phyloP scores from a whole-genome alignment of 768 basidiomycete species.

The Kwoniella newhampshirensis region DNA sequence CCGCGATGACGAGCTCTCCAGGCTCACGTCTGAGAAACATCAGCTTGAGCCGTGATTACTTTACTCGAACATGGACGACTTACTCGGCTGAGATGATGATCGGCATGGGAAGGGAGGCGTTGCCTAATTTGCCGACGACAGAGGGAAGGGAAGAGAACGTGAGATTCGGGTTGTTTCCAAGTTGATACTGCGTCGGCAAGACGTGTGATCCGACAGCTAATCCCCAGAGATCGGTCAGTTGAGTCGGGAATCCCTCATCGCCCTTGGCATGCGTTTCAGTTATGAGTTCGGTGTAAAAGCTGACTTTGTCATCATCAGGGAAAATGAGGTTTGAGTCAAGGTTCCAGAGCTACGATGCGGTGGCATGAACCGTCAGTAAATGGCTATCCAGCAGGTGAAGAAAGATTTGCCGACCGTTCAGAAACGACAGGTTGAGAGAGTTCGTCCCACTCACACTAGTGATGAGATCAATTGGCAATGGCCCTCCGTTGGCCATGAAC shows the following conservation, averaged over 20 bases:
- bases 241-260: conserved; percentile 42
- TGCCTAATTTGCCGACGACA: conserved; percentile 24
- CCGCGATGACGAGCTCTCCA: conserved; percentile 45
- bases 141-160: conserved; percentile 40
- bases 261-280: conserved; percentile 45
- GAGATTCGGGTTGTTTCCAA: conserved; percentile 46
- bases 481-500: conserved; percentile 54
- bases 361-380: not conserved
- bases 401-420: too few species aligned
- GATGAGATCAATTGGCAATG: conserved; percentile 41
- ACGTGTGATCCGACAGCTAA: conserved; percentile 50
- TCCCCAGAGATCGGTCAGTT: conserved; percentile 53
- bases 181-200: conserved; percentile 46
- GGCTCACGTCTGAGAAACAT: conserved; percentile 35
- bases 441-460: conserved; percentile 35
- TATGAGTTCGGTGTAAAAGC: conserved; percentile 49
- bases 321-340: conserved; percentile 50
- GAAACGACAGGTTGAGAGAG: not conserved
- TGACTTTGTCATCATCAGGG: conserved; percentile 44
- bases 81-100: conserved; percentile 53
- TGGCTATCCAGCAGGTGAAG: too few species aligned
- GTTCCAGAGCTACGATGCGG: conserved; percentile 52
- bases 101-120: conserved; percentile 46
- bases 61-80: not conserved
- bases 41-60: not conserved